Conservation (phyloP, 768 basidiomycete genomes). For the Suillus clintonianus region DNA sequence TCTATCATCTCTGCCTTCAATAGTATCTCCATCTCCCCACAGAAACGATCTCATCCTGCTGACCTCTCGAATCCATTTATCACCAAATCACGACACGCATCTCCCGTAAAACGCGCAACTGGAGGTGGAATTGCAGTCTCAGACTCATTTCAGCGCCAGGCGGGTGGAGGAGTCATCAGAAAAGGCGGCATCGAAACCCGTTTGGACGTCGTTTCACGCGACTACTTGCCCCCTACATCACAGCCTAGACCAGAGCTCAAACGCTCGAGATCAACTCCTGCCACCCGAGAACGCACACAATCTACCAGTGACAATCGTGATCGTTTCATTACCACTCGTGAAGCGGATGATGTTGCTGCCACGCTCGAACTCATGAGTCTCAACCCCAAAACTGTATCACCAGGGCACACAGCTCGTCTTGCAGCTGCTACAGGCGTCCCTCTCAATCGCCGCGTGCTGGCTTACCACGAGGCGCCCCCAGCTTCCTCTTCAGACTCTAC, state of each 20-base stretch:
- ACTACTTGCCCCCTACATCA: constrained; percentile 64
- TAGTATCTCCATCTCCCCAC: constrained; percentile 35
- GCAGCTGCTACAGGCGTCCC: constrained; percentile 76
- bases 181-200: constrained; percentile 78
- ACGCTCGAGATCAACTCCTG: constrained; percentile 74
- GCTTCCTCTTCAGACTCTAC: constrained; percentile 74
- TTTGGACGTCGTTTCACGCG: constrained; percentile 73
- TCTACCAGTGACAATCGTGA: constrained; percentile 51
- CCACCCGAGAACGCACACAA: constrained; percentile 39
- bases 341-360: constrained; percentile 56
- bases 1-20: constrained; percentile 43
- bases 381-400: constrained; percentile 61
- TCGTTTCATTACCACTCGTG: constrained; percentile 70
- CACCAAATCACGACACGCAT: constrained; percentile 53
- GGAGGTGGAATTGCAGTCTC: constrained; percentile 48
- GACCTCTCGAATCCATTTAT: constrained; percentile 69
- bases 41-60: constrained; percentile 36
- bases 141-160: constrained; percentile 61
- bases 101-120: constrained; percentile 65
- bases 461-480: constrained; percentile 87
- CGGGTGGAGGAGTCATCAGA: constrained; percentile 65
- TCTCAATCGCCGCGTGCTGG: constrained; percentile 78
- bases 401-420: constrained; percentile 77
- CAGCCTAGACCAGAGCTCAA: constrained; percentile 59
- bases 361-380: constrained; percentile 66